Conservation (phyloP, 495 filamentous ascomycete species). For the Trichocladium antarcticum region DNA sequence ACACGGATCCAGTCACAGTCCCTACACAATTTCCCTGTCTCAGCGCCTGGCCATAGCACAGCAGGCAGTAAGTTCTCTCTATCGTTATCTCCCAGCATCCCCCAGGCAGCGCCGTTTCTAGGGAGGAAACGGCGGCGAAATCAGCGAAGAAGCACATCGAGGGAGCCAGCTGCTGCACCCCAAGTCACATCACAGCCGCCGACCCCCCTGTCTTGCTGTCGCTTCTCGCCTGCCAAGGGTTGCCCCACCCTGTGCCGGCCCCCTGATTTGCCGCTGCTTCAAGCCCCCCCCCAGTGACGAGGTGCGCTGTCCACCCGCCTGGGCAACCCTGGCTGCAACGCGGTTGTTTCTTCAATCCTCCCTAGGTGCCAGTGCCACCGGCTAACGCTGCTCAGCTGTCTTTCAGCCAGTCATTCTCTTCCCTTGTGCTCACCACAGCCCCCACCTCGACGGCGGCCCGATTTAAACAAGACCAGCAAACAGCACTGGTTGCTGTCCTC, state of each 20-base stretch:
- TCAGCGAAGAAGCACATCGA: slow-evolving; percentile 11
- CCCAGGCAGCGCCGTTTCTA: not conserved
- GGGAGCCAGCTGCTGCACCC: slow-evolving; percentile 19
- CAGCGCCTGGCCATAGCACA: slow-evolving; percentile 3
- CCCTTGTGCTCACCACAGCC: not conserved
- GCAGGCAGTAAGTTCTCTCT: slow-evolving; percentile 14
- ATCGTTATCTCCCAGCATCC: slow-evolving; percentile 1
- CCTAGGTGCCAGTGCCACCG: not conserved
- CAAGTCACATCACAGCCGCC: slow-evolving; percentile 28
- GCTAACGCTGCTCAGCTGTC: not conserved
- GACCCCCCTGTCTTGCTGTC: slow-evolving; percentile 27
- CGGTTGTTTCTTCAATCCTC: slow-evolving; percentile 2
- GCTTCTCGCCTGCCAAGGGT: slow-evolving; percentile 23
- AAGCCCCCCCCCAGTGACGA: slow-evolving; percentile 17
- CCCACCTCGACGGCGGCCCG: slow-evolving; percentile 16
- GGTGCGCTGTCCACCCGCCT: slow-evolving; percentile 13
- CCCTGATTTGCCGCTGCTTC: slow-evolving; percentile 27
- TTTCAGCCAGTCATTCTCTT: not conserved
- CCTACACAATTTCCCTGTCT: not conserved
- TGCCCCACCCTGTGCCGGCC: slow-evolving; percentile 8
- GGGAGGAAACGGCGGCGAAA: slow-evolving; percentile 1
- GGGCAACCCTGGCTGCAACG: not conserved
- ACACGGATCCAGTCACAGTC: not conserved
- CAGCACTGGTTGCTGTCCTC: slow-evolving; percentile 12
- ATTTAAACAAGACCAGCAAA: slow-evolving; percentile 15